Evolutionary conservation across 2,329 filamentous ascomycete species (phyloP), one percentile per base, ranked within the genome.

Genomic region (Pseudonectria buxi): DNA sequence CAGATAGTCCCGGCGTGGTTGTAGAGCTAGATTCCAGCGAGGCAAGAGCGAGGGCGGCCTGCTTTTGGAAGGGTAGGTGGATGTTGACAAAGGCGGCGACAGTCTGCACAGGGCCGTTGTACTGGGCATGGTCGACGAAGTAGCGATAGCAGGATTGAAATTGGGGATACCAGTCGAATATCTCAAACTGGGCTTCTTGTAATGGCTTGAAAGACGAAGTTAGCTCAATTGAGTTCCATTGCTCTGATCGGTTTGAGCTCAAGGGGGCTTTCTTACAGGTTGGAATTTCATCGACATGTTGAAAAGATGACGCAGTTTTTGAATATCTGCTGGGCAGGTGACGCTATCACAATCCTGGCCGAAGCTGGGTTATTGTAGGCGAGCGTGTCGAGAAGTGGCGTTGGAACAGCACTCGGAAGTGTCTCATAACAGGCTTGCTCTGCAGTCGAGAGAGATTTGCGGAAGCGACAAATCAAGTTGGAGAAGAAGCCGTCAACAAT

Each of bases 81-180:
- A 96, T 95, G 62, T 96, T 96, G 64, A 95, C 69, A 59, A 92
- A 88, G 6, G 88, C 83, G 14, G 88, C 88, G 31, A 95, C 76
- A 7, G 88, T 86, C 63, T 95, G 89, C 11, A 95, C 86, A 9
- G 82, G 76, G 13, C 72, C 75, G 45, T 80, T 83, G 59, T 94
- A 81, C 58, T 96, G 90, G 6, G 88, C 87, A 55, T 90, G 81
- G 53, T 95, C 86, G 53, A 96, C 69, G 56, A 96, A 98, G 66
- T 90, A 95, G 38, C 78, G 78, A 48, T 90, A 80, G 63, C 92
- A 98, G 46, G 80, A 88, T 62, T 92, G 83, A 59, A 94, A 94
- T 40, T 84, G 83, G 9, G 86, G 85, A 58, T 94, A 85, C 92
- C 92, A 96, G 41, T 88, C 84, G 57, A 95, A 83, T 45, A 95